Percentiles rank a stretch among this genome's conserved stretches.
Conservation (phyloP, 345 rosid genomes). For the Boechera retrofracta region DNA sequence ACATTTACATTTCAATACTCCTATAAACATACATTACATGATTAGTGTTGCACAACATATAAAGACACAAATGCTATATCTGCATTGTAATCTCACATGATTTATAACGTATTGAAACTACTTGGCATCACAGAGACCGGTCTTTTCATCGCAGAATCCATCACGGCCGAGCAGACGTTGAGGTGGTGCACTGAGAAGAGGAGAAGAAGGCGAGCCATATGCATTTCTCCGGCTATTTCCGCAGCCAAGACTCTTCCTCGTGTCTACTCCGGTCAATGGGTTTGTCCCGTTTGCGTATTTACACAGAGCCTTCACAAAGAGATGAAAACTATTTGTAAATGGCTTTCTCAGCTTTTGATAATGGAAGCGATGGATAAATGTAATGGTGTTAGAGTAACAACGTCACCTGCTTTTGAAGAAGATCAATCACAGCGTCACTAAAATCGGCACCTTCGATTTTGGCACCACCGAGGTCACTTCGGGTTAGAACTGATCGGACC, state of each 20-base stretch:
- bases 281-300: constrained; percentile 92
- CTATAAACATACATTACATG: constrained; percentile 1
- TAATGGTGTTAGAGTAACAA: neutral
- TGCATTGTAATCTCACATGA: constrained; percentile 11
- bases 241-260: constrained; percentile 84
- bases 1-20: constrained; percentile 20
- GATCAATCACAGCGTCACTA: constrained; percentile 94
- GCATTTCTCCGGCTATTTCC: constrained; percentile 87
- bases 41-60: constrained; percentile 24
- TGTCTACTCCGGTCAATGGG: constrained; percentile 80
- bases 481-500: constrained; percentile 79
- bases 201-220: constrained; percentile 86
- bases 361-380: neutral
- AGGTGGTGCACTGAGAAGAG: constrained; percentile 85
- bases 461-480: constrained; percentile 96
- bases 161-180: constrained; percentile 80
- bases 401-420: constrained; percentile 79
- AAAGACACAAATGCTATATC: constrained; percentile 2
- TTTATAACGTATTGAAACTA: constrained; percentile 15
- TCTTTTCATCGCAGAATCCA: constrained; percentile 76
- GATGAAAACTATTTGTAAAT: neutral
- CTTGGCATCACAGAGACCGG: constrained; percentile 78
- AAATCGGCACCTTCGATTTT: constrained; percentile 91
- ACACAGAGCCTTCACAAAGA: constrained; percentile 71
- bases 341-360: constrained; percentile 8